A percentile compares a stretch with the other conserved stretches of the same genome.
Conservation (phyloP, 768 basidiomycete genomes). For the Phlegmacium glaucopus region DNA sequence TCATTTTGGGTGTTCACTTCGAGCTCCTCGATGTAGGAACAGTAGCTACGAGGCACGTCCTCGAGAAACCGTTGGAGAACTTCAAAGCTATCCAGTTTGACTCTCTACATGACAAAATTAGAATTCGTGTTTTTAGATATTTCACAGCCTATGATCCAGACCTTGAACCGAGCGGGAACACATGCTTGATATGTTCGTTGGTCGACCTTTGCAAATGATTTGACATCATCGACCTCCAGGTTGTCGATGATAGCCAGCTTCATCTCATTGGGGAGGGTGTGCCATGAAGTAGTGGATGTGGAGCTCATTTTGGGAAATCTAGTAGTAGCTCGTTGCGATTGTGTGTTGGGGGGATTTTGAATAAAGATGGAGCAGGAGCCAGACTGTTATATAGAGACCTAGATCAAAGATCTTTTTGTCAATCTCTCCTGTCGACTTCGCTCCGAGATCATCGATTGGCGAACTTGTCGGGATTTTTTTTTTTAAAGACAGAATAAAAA, state of each 20-base stretch:
- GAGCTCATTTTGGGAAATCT: conserved; percentile 12
- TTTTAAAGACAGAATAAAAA: conserved; percentile 12
- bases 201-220: conserved; percentile 47
- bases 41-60: conserved; percentile 54
- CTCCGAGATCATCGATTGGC: conserved; percentile 31
- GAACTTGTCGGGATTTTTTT: conserved; percentile 27
- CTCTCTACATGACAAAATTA: conserved; percentile 33
- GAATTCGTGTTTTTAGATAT: conserved; percentile 10
- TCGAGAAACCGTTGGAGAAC: conserved; percentile 50
- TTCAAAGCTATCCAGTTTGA: conserved; percentile 44
- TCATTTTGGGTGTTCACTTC: conserved; percentile 37
- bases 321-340: conserved; percentile 8
- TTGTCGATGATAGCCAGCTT: conserved; percentile 53
- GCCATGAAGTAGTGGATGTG: conserved; percentile 40
- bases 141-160: conserved; percentile 23
- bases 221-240: conserved; percentile 42
- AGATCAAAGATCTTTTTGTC: neutral
- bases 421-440: neutral
- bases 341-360: conserved; percentile 5
- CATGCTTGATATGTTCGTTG: conserved; percentile 49
- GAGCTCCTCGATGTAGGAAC: conserved; percentile 50
- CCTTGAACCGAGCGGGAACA: conserved; percentile 58
- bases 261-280: conserved; percentile 62
- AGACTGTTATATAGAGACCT: neutral
- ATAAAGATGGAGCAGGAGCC: neutral